Base-by-base conservation (phyloP, 2,329 filamentous ascomycete species). In the Akanthomyces lecanii region DNA sequence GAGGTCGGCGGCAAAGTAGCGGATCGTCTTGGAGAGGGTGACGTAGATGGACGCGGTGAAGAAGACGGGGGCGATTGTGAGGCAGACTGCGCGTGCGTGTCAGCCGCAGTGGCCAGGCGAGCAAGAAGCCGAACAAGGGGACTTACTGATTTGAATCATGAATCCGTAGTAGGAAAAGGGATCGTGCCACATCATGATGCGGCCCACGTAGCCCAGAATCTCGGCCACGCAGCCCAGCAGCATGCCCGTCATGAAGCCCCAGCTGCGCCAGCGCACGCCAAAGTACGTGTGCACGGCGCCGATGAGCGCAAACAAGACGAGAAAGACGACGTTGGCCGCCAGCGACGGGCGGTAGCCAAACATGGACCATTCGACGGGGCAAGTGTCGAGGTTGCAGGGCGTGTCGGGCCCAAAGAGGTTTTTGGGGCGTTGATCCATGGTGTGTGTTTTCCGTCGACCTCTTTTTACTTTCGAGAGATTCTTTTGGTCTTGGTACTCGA, bases 11-110 rank as follows among this genome's bases (percentile, higher is more conserved):
- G 72, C 74, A 65, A 80, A 72, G 71, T 70, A 71, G 48, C 80
- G 56, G 67, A 80, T 79, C 6, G 74, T 68, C 65, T 76, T 76
- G 66, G 73, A 75, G 36, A 89, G 78, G 36, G 84, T 87, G 61
- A 89, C 81, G 71, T 90, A 90, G 69, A 90, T 85, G 64, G 85
- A 85, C 0, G 87, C 87, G 33, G 84, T 67, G 81, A 84, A 79
- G 66, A 76, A 79, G 64, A 79, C 76, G 59, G 77, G 77, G 11
- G 74, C 77, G 65, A 74, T 72, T 4, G 84, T 88, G 57, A 89
- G 77, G 72, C 84, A 87, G 65, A 71, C 81, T 85, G 56, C 25
- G 36, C 21, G 21, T 21, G 21, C 21, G 21, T 21, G 21, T 21
- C 21, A 21, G 21, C 21, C 28, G 28, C 28, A 30, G 28, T 30